Conservation (phyloP, 371 early-diverging fungal genomes). For the Syncephalastrum contaminatum region DNA sequence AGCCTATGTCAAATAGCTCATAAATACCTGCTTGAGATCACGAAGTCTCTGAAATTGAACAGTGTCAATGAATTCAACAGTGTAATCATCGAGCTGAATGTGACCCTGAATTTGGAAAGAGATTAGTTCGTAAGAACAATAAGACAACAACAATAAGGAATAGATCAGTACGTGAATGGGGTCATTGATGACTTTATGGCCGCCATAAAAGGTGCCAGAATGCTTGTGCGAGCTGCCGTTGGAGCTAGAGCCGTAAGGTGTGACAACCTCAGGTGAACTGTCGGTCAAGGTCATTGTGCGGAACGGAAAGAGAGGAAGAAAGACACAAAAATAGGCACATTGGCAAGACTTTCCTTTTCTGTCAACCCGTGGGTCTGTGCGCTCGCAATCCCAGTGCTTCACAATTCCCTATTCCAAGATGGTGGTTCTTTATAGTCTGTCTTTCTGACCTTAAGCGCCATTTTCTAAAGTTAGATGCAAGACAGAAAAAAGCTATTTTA, state of each 20-base stretch:
- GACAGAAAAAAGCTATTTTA: too few relatives aligned
- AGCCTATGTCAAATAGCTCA: background rate
- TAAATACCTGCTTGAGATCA: conserved; percentile 83
- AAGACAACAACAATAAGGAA: background rate
- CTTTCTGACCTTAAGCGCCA: too few relatives aligned
- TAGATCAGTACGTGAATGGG: conserved; percentile 56
- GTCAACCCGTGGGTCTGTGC: too few relatives aligned
- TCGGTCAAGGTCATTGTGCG: background rate
- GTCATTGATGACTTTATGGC: conserved; percentile 62
- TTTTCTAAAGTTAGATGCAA: too few relatives aligned
- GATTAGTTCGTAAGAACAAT: background rate
- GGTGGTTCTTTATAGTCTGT: too few relatives aligned
- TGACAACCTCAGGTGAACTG: background rate
- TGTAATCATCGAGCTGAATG: conserved; percentile 68
- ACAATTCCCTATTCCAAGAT: too few relatives aligned
- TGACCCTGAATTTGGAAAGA: conserved; percentile 61
- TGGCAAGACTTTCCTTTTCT: conserved; percentile 2
- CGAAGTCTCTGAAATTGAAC: conserved; percentile 90
- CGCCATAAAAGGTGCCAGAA: conserved; percentile 20
- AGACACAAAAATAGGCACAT: background rate
- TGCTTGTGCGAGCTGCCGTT: conserved; percentile 26
- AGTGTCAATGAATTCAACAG: conserved; percentile 86
- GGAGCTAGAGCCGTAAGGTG: background rate
- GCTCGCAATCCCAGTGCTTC: too few relatives aligned
- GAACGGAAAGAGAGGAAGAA: background rate